Conservation (phyloP, 2,329 filamentous ascomycete genomes). For the Xylariaceae sp. region DNA sequence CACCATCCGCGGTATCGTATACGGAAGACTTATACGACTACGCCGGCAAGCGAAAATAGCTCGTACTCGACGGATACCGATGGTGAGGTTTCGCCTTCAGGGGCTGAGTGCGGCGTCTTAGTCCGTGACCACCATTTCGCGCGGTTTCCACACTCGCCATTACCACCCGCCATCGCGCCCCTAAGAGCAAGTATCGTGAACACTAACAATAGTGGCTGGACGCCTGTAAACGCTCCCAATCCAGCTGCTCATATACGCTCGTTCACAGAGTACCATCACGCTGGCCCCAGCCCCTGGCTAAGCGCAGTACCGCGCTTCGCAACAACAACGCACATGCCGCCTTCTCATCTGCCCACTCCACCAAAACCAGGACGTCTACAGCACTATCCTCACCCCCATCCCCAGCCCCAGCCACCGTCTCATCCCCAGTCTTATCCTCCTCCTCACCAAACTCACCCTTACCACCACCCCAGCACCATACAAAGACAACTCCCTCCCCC, state of each 20-base stretch:
- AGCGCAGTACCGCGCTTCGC: conserved; percentile 41
- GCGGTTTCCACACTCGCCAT: conserved; percentile 24
- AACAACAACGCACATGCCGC: conserved; percentile 20
- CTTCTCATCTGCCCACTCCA: conserved; percentile 9
- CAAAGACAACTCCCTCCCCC: conserved; percentile 5
- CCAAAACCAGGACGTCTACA: conserved; percentile 20
- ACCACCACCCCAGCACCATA: neutral
- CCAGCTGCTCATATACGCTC: conserved; percentile 12
- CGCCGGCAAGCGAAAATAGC: conserved; percentile 28
- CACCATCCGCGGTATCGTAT: conserved; percentile 24
- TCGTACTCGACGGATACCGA: conserved; percentile 41
- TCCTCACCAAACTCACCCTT: conserved; percentile 5
- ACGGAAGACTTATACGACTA: conserved; percentile 30
- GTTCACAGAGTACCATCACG: conserved; percentile 21
- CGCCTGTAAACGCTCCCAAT: conserved; percentile 25
- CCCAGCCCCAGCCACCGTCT: conserved; percentile 5
- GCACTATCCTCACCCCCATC: conserved; percentile 4
- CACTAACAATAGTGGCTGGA: conserved; percentile 26
- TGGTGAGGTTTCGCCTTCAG: conserved; percentile 31
- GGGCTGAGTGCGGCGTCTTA: conserved; percentile 15
- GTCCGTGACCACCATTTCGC: conserved; percentile 1
- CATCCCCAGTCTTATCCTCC: conserved; percentile 6
- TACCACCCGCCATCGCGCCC: conserved; percentile 17
- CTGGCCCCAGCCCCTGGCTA: conserved; percentile 38
- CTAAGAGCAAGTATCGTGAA: conserved; percentile 17